Evolutionary conservation across 768 basidiomycete genomes (phyloP), one percentile per base, ranked within the genome.

Genomic region (Boletus rubroflammeus): DNA sequence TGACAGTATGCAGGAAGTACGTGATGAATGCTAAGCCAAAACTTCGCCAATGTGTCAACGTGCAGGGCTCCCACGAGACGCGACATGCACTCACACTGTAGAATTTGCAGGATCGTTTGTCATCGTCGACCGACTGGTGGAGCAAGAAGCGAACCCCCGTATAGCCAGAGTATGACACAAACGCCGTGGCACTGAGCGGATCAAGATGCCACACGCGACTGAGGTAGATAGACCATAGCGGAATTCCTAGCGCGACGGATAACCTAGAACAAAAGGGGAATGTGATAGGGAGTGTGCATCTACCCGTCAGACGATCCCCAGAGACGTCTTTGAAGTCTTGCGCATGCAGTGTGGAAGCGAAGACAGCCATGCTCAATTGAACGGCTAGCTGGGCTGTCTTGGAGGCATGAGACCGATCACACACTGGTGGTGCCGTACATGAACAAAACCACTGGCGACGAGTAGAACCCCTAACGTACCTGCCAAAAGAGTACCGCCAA

Each of bases 211-310:
- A 68, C 8, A 68, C 46, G 2, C 28, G 13, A 19, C 50, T 46
- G 31, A 66, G 68, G 19, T 28, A 60, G 21, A 70, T 48, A 3
- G 66, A 63, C 68, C 63, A 68, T 1, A 65, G 19, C 10, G 63
- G 68, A 13, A 70, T 55, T 8, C 56, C 54, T 26, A 68, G 8
- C 19, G 47, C 31, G 34, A 60, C 39, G n/a, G 60, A 66, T 11
- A 59, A 4, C 34, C 68, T 47, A 2, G 66, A 51, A 5, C 40
- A 23, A 4, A 57, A 45, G 1, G 78, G 78, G 6, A 66, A 65
- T 14, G 67, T 60, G 44, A 79, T 76, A 7, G 76, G 77, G 9
- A 80, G 59, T 0, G 78, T 79, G 7, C 57, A 50, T 39, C 78
- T 62, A 7, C 73, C 74, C 5, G 62, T 61, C 0, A 62, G 47